A percentile compares a stretch with the other conserved stretches of the same genome.
Conservation (phyloP, 2,329 filamentous ascomycete species). For the Calonectria crousiana region DNA sequence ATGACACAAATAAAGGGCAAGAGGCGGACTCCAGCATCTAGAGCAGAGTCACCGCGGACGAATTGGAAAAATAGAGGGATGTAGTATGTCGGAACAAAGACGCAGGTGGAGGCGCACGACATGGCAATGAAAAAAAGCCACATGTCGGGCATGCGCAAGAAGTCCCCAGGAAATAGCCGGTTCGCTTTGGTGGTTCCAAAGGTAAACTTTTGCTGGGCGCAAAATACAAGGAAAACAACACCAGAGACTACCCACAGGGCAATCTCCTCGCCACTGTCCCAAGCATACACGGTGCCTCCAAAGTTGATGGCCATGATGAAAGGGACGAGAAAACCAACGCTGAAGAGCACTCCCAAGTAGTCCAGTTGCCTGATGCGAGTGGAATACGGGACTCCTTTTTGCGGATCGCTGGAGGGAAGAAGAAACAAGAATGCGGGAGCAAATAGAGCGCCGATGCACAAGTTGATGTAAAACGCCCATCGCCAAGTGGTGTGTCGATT, state of each 20-base stretch:
- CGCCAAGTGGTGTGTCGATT: conserved; percentile 51
- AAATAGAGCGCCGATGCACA: conserved; percentile 53
- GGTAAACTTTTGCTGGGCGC: conserved; percentile 52
- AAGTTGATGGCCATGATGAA: conserved; percentile 63
- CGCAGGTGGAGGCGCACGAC: neutral
- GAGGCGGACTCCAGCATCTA: neutral
- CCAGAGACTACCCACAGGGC: conserved; percentile 61
- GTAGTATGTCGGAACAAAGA: neutral
- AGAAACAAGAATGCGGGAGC: conserved; percentile 58
- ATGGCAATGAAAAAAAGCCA: neutral
- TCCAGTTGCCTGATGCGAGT: conserved; percentile 43
- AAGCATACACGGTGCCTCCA: conserved; percentile 62
- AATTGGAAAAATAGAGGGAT: neutral
- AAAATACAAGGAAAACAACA: conserved; percentile 57
- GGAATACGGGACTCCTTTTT: conserved; percentile 22
- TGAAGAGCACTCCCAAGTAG: conserved; percentile 46
- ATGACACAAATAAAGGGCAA: conserved; percentile 42
- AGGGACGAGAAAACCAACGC: conserved; percentile 48
- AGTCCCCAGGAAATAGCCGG: neutral
- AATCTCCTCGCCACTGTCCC: conserved; percentile 60
- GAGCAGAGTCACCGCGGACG: neutral
- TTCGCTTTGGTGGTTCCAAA: neutral
- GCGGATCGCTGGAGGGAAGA: conserved; percentile 50
- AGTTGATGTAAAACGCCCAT: conserved; percentile 64
- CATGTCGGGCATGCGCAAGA: neutral